Evolutionary conservation across 495 filamentous ascomycete genomes (phyloP).

Genomic region (Aspergillus taichungensis): DNA sequence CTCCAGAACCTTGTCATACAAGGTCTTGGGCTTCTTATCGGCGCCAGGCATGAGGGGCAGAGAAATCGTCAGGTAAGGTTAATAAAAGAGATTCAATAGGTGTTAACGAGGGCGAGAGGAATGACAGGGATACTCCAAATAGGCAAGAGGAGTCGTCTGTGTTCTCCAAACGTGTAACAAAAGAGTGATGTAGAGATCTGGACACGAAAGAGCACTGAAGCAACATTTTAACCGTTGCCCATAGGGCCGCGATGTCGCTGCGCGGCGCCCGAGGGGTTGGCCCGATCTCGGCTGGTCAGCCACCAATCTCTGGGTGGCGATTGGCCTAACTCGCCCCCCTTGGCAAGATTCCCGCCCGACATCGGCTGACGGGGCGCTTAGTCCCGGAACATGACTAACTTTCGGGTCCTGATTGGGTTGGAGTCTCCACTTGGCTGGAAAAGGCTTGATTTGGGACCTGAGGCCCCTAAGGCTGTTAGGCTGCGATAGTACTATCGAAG

Average conservation of each 20-base stretch:
- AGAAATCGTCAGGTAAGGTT: neutral
- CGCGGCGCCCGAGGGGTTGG: slow-evolving; percentile 26
- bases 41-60: slow-evolving; percentile 65
- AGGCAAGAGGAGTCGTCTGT: too few relatives aligned
- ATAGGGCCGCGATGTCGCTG: slow-evolving; percentile 35
- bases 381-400: neutral
- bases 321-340: slow-evolving; percentile 13
- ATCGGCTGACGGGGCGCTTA: neutral
- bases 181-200: slow-evolving; percentile 5
- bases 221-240: slow-evolving; percentile 17
- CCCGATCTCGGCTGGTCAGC: slow-evolving; percentile 39
- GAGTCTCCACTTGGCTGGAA: neutral
- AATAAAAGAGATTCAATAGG: neutral
- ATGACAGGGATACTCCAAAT: neutral
- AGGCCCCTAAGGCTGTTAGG: neutral
- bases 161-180: neutral
- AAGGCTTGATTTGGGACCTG: neutral
- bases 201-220: slow-evolving; percentile 9
- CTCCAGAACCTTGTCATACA: slow-evolving; percentile 96
- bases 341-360: neutral
- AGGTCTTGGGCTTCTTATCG: slow-evolving; percentile 68
- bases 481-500: too few relatives aligned
- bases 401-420: neutral
- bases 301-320: slow-evolving; percentile 17
- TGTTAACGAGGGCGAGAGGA: slow-evolving; percentile 6